Percentiles rank a stretch among this genome's conserved stretches.
phyloP scores from a whole-genome alignment of 2,329 filamentous ascomycete genomes.

The Epichloe coenophiala region DNA sequence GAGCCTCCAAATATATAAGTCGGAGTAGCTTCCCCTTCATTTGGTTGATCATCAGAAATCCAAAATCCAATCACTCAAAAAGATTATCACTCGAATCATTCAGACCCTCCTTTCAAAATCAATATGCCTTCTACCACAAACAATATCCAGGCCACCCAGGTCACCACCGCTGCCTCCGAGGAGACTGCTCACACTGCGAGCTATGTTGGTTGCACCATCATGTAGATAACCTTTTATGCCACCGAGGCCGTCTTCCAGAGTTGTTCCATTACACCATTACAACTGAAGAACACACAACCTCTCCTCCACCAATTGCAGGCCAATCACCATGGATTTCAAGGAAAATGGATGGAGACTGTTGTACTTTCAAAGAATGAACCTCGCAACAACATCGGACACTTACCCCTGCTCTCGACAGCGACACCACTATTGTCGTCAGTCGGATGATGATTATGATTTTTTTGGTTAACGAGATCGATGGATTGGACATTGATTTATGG shows the following conservation, averaged over 20 bases:
- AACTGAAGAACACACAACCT: background rate
- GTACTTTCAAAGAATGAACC: background rate
- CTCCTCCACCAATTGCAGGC: background rate
- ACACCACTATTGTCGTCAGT: background rate
- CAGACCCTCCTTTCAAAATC: slow-evolving; percentile 1
- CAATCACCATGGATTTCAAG: background rate
- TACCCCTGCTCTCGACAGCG: background rate
- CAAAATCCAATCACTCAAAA: background rate
- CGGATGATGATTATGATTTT: background rate
- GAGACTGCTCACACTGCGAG: background rate
- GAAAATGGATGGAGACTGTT: background rate
- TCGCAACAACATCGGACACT: background rate
- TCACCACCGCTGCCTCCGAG: slow-evolving; percentile 7
- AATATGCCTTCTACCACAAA: slow-evolving; percentile 18
- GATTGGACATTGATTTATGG: background rate
- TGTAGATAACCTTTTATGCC: slow-evolving; percentile 15
- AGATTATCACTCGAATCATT: background rate
- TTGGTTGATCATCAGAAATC: background rate
- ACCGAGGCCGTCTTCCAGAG: background rate
- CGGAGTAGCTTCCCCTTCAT: background rate
- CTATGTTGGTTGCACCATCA: slow-evolving; percentile 17
- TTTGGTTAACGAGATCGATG: background rate
- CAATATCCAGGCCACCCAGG: slow-evolving; percentile 12
- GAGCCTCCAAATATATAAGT: background rate
- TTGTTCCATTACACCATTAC: background rate